Evolutionary conservation across 495 filamentous ascomycete species (phyloP), one percentile per base, ranked within the genome.

Genomic region (Evansstolkia leycettana): DNA sequence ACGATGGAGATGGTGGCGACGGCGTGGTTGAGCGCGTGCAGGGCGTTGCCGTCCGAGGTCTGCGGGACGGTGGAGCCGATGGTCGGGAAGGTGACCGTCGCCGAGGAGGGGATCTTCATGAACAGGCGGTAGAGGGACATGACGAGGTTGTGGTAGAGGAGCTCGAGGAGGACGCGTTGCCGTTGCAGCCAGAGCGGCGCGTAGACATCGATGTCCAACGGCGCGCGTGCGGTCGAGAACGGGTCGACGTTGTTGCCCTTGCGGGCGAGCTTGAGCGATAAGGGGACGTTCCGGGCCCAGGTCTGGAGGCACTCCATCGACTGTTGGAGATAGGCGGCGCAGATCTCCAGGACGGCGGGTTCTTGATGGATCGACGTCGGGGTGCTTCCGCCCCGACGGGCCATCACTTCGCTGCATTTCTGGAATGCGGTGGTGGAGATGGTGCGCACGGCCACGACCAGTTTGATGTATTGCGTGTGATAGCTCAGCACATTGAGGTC

Each of bases 81-180:
- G n/a, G n/a, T n/a, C n/a, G n/a, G n/a, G n/a, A n/a, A n/a, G n/a
- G n/a, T n/a, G n/a, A n/a, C n/a, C n/a, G n/a, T n/a, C n/a, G n/a
- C n/a, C n/a, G n/a, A n/a, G n/a, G n/a, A n/a, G n/a, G n/a, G n/a
- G n/a, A n/a, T n/a, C n/a, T n/a, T n/a, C n/a, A n/a, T n/a, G n/a
- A n/a, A n/a, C n/a, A n/a, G 65, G 3, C 70, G 63, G 38, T 61
- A 64, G 5, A 70, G 40, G 35, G 54, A 65, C 29, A 60, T 55
- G 39, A 37, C 42, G 2, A 64, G 43, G 28, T 65, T 54, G 40
- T 73, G 70, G 37, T 73, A 73, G 6, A 57, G 34, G 0, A 70
- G 55, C 38, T 75, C 70, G 1, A 75, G 54, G 28, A 66, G 50
- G 0, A 73, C 27, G 9, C 68, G 64, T 34, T 75, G 71, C 12